phyloP scores from a whole-genome alignment of 1,284 basidiomycete genomes.

The Ganoderma lucidum region DNA sequence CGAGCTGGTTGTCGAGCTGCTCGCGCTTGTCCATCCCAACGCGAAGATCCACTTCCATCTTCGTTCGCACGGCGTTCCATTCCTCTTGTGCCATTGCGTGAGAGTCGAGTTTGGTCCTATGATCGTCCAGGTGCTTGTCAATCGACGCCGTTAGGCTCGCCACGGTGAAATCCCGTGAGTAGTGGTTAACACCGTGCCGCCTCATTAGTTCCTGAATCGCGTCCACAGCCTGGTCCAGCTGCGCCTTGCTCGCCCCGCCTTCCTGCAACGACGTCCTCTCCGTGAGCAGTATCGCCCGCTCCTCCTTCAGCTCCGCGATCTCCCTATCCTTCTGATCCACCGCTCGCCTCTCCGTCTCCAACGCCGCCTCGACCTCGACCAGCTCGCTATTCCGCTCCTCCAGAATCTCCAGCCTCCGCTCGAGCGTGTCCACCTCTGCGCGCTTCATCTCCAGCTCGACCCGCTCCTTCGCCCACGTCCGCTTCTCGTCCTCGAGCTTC shows the following conservation, averaged over 20 bases:
- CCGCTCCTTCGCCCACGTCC: conserved; percentile 63
- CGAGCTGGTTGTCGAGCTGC: conserved; percentile 58
- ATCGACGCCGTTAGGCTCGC: conserved; percentile 59
- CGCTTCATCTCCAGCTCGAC: conserved; percentile 52
- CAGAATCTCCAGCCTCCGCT: conserved; percentile 52
- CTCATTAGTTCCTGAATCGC: conserved; percentile 58
- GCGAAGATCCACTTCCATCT: conserved; percentile 60
- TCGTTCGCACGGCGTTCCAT: conserved; percentile 51
- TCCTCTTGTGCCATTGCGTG: conserved; percentile 57
- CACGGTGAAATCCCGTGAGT: conserved; percentile 59
- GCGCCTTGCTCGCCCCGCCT: conserved; percentile 52
- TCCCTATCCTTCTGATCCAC: conserved; percentile 58
- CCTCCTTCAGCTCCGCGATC: conserved; percentile 55
- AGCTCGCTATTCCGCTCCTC: conserved; percentile 54
- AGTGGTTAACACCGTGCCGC: conserved; percentile 60
- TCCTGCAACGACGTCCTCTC: conserved; percentile 61
- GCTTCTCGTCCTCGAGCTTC: conserved; percentile 57
- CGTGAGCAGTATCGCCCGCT: conserved; percentile 61
- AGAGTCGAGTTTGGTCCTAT: conserved; percentile 59
- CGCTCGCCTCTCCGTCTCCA: conserved; percentile 46
- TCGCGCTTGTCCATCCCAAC: conserved; percentile 56
- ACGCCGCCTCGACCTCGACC: conserved; percentile 48
- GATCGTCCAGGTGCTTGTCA: conserved; percentile 59
- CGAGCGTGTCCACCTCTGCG: conserved; percentile 54
- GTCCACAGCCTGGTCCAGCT: conserved; percentile 58